Conservation (phyloP, 345 rosid genomes). For the Brassica cretica region DNA sequence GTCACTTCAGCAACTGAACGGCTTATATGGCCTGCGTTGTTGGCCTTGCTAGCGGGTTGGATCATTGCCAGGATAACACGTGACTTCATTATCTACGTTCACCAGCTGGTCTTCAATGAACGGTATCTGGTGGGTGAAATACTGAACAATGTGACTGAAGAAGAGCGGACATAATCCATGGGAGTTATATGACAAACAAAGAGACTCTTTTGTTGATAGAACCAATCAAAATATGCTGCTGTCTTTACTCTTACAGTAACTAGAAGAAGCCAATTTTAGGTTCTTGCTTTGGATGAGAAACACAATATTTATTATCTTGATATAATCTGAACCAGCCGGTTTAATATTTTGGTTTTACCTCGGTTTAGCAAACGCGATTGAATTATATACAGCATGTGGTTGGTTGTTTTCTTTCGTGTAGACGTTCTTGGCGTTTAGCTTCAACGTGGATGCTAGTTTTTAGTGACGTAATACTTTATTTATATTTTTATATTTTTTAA, state of each 20-base stretch:
- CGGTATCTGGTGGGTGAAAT: constrained; percentile 33
- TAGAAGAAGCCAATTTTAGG: background rate
- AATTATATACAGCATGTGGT: background rate
- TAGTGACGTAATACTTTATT: background rate
- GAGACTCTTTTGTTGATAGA: background rate
- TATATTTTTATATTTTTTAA: background rate
- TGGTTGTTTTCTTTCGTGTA: background rate
- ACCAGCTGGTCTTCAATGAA: constrained; percentile 25
- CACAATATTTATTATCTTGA: no score
- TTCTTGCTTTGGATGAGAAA: background rate
- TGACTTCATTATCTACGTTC: constrained; percentile 24
- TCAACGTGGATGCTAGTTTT: constrained; percentile 25
- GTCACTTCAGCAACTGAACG: constrained; percentile 8
- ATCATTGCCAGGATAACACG: background rate
- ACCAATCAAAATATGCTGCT: background rate
- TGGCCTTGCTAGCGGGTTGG: constrained; percentile 3
- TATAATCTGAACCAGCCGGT: background rate
- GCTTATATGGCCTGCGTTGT: constrained; percentile 26
- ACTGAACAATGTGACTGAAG: constrained; percentile 14
- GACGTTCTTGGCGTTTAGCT: constrained; percentile 21
- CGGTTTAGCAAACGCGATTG: constrained; percentile 2
- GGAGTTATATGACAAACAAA: background rate
- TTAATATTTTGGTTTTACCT: background rate
- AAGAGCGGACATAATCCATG: background rate
- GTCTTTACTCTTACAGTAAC: background rate